These are phyloP conservation scores for Aspergillus chevalieri DNA, from an alignment of 2,329 filamentous ascomycete genomes.

Conservation along the genomic window DNA sequence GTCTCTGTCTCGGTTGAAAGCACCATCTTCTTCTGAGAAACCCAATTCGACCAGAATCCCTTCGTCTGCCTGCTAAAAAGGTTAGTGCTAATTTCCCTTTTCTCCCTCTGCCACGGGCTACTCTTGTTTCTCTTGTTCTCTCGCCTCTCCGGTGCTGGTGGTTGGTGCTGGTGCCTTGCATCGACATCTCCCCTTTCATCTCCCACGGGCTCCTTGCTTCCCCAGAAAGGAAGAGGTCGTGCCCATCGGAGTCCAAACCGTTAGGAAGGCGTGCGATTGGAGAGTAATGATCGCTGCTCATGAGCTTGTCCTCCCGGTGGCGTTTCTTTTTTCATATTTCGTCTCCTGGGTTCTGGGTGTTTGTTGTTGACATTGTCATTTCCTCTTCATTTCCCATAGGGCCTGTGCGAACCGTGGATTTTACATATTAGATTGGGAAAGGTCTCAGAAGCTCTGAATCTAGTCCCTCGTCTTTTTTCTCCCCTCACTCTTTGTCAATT, in stretches of 20 bases:
- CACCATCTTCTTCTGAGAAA: slow-evolving; percentile 5
- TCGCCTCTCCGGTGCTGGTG: slow-evolving; percentile 7
- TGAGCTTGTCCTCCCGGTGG: slow-evolving; percentile 21
- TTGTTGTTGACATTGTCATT: slow-evolving; percentile 29
- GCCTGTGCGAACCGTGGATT: slow-evolving; percentile 14
- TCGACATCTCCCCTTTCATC: slow-evolving; percentile 19
- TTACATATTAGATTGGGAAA: slow-evolving; percentile 26
- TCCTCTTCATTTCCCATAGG: slow-evolving; percentile 16
- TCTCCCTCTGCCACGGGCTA: slow-evolving; percentile 13
- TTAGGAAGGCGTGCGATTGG: slow-evolving; percentile 20
- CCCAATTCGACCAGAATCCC: background rate
- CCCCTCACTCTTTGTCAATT: slow-evolving; percentile 16
- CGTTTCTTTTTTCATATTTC: slow-evolving; percentile 3
- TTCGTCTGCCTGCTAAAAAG: slow-evolving; percentile 17
- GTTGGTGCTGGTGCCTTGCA: slow-evolving; percentile 28
- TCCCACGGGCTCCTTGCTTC: slow-evolving; percentile 23
- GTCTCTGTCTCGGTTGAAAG: slow-evolving; percentile 22
- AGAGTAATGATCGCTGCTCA: slow-evolving; percentile 13
- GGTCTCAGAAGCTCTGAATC: slow-evolving; percentile 14
- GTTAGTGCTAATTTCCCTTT: slow-evolving; percentile 23
- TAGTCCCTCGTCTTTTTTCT: slow-evolving; percentile 1
- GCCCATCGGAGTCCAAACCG: slow-evolving; percentile 17
- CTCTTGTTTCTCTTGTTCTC: slow-evolving; percentile 21
- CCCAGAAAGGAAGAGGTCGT: slow-evolving; percentile 18
- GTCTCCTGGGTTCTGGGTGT: slow-evolving; percentile 14